phyloP scores from a whole-genome alignment of 1,284 basidiomycete genomes.

The Irpex sp. region DNA sequence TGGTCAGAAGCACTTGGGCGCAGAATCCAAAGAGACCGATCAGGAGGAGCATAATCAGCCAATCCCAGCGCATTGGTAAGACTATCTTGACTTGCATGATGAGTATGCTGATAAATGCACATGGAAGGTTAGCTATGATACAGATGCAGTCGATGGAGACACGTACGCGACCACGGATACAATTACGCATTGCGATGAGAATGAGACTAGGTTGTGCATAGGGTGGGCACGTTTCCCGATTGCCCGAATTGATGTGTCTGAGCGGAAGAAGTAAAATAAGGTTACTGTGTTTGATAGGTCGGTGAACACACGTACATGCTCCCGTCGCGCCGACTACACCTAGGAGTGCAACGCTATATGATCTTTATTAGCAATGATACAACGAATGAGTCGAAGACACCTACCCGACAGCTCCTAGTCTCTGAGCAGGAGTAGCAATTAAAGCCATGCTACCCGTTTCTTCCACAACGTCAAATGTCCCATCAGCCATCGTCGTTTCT shows the following conservation, averaged over 20 bases:
- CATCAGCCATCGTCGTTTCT: conserved; percentile 9
- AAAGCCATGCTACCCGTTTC: conserved; percentile 6
- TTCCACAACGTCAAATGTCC: conserved; percentile 4
- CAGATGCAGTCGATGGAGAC: not conserved
- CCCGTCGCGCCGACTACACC: conserved; percentile 59
- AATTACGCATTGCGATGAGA: conserved; percentile 58
- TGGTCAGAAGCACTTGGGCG: conserved; percentile 55
- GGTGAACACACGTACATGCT: conserved; percentile 41
- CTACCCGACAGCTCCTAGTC: conserved; percentile 34
- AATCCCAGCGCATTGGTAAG: conserved; percentile 42
- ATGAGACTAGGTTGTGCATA: conserved; percentile 67
- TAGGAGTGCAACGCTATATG: conserved; percentile 42
- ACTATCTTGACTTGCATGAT: conserved; percentile 35
- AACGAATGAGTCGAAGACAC: not conserved
- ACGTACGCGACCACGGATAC: conserved; percentile 46
- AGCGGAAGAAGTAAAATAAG: not conserved
- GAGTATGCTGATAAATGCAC: conserved; percentile 35
- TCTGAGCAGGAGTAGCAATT: conserved; percentile 26
- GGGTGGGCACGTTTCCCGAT: conserved; percentile 73
- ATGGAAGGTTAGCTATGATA: not conserved
- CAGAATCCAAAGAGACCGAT: conserved; percentile 56
- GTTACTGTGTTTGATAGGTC: not conserved
- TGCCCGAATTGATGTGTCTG: conserved; percentile 62
- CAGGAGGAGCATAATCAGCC: conserved; percentile 38
- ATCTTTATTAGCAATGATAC: not conserved